These are phyloP conservation scores for Aureobasidium zeae DNA, from an alignment of 2,329 filamentous ascomycete genomes.

Conservation along the genomic window DNA sequence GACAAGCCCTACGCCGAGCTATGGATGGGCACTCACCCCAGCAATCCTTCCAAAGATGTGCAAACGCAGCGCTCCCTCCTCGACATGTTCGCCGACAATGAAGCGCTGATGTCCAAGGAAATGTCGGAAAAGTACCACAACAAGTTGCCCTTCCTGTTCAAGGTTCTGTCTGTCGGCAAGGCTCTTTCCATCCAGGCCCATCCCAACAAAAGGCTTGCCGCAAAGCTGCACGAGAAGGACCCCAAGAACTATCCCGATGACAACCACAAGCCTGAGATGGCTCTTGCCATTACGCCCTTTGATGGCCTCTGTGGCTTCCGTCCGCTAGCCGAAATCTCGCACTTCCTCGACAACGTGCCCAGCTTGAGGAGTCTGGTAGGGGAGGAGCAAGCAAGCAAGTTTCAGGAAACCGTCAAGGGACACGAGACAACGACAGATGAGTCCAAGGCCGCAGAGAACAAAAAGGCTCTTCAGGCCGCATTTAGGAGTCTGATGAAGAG, in stretches of 20 bases:
- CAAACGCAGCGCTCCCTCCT: constrained; percentile 75
- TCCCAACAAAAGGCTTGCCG: constrained; percentile 61
- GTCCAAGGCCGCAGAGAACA: constrained; percentile 49
- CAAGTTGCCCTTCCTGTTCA: constrained; percentile 93
- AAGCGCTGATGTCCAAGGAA: constrained; percentile 65
- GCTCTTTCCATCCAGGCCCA: constrained; percentile 96
- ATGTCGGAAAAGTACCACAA: constrained; percentile 66
- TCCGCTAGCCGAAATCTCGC: constrained; percentile 72
- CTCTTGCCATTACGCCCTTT: constrained; percentile 91
- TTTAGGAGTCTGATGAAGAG: constrained; percentile 79
- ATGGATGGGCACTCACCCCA: constrained; percentile 99
- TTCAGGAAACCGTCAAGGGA: constrained; percentile 42
- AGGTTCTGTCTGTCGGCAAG: constrained; percentile 91
- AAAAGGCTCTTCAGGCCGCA: constrained; percentile 62
- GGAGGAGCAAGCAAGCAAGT: constrained; percentile 38
- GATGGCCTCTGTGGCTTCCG: constrained; percentile 95
- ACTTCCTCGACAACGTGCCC: constrained; percentile 64
- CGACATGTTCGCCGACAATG: constrained; percentile 79
- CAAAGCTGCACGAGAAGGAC: constrained; percentile 75
- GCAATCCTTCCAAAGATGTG: constrained; percentile 85
- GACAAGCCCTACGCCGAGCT: constrained; percentile 96
- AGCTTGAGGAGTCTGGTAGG: constrained; percentile 40
- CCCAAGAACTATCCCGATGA: constrained; percentile 96
- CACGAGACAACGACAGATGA: constrained; percentile 42
- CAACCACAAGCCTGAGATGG: constrained; percentile 99